phyloP scores from a whole-genome alignment of 495 filamentous ascomycete genomes.

The Penicillium atrosanguineum region DNA sequence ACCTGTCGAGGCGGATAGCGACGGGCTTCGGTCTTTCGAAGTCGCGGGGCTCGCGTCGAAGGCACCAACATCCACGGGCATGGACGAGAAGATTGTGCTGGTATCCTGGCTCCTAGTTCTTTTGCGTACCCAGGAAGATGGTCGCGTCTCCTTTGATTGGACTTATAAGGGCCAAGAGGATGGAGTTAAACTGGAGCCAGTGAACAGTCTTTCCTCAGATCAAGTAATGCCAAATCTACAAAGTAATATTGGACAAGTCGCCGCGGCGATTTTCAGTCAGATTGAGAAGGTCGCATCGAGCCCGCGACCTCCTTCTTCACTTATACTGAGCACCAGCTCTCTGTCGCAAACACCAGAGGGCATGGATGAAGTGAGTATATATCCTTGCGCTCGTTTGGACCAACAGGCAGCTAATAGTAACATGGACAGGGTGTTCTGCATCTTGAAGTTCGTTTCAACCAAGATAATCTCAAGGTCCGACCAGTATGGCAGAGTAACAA shows the following conservation, averaged over 20 bases:
- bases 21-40: slow-evolving; percentile 17
- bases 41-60: slow-evolving; percentile 19
- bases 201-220: slow-evolving; percentile 17
- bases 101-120: slow-evolving; percentile 46
- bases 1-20: background rate
- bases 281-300: slow-evolving; percentile 8
- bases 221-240: slow-evolving; percentile 27
- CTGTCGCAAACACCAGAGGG: slow-evolving; percentile 17
- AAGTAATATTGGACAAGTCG: slow-evolving; percentile 18
- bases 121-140: slow-evolving; percentile 37
- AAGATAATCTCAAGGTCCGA: slow-evolving; percentile 23
- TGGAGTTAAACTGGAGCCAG: background rate
- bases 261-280: slow-evolving; percentile 16
- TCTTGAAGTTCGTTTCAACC: slow-evolving; percentile 25
- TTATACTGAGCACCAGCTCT: slow-evolving; percentile 33
- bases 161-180: slow-evolving; percentile 17
- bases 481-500: slow-evolving; percentile 28
- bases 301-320: background rate
- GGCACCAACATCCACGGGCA: slow-evolving; percentile 17
- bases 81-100: slow-evolving; percentile 40
- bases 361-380: slow-evolving; percentile 27
- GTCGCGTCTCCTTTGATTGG: slow-evolving; percentile 38
- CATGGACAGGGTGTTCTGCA: slow-evolving; percentile 22
- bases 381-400: background rate
- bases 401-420: background rate